These are phyloP conservation scores for Trematosphaeria pertusa DNA, from an alignment of 2,329 filamentous ascomycete genomes.

Conservation along the genomic window DNA sequence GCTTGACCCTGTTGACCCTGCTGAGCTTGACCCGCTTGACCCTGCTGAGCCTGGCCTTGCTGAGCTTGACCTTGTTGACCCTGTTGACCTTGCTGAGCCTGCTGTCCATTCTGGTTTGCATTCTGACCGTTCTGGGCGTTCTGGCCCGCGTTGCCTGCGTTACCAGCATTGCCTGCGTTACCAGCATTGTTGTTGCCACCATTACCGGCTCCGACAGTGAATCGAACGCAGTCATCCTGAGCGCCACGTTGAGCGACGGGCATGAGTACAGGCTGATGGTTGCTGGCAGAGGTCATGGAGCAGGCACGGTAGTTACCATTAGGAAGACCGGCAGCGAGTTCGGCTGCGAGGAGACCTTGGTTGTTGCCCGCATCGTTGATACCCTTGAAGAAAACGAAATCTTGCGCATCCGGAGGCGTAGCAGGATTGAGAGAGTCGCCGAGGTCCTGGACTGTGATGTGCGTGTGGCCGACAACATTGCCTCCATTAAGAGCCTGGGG, in stretches of 20 bases:
- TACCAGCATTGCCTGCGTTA: constrained; percentile 12
- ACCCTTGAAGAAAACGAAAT: constrained; percentile 66
- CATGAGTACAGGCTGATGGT: constrained; percentile 66
- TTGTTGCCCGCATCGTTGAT: constrained; percentile 61
- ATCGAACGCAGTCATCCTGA: constrained; percentile 62
- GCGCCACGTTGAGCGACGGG: constrained; percentile 62
- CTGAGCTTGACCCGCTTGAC: constrained; percentile 20
- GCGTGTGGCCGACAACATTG: constrained; percentile 56
- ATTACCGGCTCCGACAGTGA: constrained; percentile 47
- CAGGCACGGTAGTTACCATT: constrained; percentile 60
- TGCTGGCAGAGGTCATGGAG: constrained; percentile 58
- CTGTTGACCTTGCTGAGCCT: constrained; percentile 14
- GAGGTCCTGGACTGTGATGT: constrained; percentile 62
- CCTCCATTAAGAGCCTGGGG: constrained; percentile 58
- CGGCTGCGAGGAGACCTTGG: constrained; percentile 54
- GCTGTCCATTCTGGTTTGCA: constrained; percentile 7
- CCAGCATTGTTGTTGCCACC: constrained; percentile 11
- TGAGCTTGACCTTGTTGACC: constrained; percentile 16
- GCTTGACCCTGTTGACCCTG: constrained; percentile 17
- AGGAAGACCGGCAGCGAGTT: constrained; percentile 56
- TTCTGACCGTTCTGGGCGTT: constrained; percentile 8
- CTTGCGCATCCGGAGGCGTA: constrained; percentile 48
- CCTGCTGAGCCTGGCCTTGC: constrained; percentile 18
- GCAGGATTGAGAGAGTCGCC: constrained; percentile 44
- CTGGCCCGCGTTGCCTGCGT: constrained; percentile 13